Percentiles rank a stretch among this genome's conserved stretches.
Conservation (phyloP, 257 asterid genomes). For the Rehmannia glutinosa region DNA sequence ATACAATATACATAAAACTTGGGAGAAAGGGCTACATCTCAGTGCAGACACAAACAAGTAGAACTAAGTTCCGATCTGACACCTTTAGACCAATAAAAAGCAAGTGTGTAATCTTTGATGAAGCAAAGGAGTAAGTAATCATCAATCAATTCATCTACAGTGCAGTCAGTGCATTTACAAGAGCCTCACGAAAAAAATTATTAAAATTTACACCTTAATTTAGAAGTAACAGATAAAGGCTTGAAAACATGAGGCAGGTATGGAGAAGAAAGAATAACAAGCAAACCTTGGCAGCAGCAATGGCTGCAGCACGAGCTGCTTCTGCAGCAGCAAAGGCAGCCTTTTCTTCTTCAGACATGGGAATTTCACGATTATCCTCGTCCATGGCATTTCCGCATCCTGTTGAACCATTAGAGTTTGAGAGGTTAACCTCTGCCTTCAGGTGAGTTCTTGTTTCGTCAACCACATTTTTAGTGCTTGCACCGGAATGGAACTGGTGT, state of each 20-base stretch:
- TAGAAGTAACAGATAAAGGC: neutral
- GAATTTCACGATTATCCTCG: constrained; percentile 44
- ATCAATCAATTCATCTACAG: constrained; percentile 7
- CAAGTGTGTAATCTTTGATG: neutral
- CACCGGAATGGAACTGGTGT: constrained; percentile 29
- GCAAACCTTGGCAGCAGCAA: constrained; percentile 96
- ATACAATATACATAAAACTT: constrained; percentile 1
- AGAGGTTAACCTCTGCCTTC: constrained; percentile 42
- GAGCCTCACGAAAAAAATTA: neutral
- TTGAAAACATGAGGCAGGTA: neutral
- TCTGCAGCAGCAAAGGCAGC: constrained; percentile 93
- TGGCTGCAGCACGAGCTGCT: constrained; percentile 88
- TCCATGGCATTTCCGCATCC: constrained; percentile 38
- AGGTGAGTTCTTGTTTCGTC: constrained; percentile 38
- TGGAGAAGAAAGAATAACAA: constrained; percentile 18
- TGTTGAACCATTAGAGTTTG: constrained; percentile 49
- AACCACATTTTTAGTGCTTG: constrained; percentile 36
- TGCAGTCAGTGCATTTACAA: neutral
- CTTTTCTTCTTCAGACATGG: constrained; percentile 86
- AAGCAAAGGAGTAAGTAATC: constrained; percentile 13
- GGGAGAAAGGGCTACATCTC: neutral
- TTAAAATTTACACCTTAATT: constrained; percentile 6
- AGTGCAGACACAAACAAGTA: constrained; percentile 2
- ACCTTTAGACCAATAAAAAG: constrained; percentile 5
- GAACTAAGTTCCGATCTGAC: constrained; percentile 8